Percentiles rank a stretch among this genome's conserved stretches.
Evolutionary conservation across 1,284 basidiomycete species (phyloP).

Genomic region (Ganoderma leucocontextum): DNA sequence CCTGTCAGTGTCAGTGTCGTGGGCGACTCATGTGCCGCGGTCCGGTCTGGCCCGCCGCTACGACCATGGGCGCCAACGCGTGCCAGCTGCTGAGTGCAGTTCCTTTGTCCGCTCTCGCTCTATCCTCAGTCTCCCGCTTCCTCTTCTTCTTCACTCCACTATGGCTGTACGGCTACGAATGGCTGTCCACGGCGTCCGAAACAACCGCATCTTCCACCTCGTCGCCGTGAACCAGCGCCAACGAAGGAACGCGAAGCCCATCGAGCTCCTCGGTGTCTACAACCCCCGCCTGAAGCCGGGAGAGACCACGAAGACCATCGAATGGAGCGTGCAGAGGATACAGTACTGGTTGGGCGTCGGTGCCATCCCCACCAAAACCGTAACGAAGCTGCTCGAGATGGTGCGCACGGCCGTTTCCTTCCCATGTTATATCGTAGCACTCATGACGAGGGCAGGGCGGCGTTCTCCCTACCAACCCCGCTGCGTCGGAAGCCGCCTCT

Average conservation of each 20-base stretch:
- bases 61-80: not conserved
- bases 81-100: not conserved
- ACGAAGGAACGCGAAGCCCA: constrained; percentile 87
- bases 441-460: constrained; percentile 49
- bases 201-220: constrained; percentile 87
- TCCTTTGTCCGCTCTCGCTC: not conserved
- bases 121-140: not conserved
- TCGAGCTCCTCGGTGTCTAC: constrained; percentile 91
- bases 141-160: constrained; percentile 23
- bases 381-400: constrained; percentile 81
- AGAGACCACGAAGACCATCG: constrained; percentile 74
- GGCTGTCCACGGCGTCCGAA: constrained; percentile 83
- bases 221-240: constrained; percentile 85
- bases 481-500: constrained; percentile 1
- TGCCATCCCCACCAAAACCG: constrained; percentile 84
- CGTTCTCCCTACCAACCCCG: constrained; percentile 19
- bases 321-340: constrained; percentile 93
- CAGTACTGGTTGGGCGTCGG: constrained; percentile 89
- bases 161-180: constrained; percentile 91
- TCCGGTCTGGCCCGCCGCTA: too few relatives aligned
- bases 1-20: too few relatives aligned
- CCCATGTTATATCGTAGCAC: constrained; percentile 4
- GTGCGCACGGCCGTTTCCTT: constrained; percentile 56
- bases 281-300: constrained; percentile 69
- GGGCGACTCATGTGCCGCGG: too few relatives aligned